Evolutionary conservation across 192 early-diverging fungal genomes (phyloP).

Genomic region (Podila minutissima): DNA sequence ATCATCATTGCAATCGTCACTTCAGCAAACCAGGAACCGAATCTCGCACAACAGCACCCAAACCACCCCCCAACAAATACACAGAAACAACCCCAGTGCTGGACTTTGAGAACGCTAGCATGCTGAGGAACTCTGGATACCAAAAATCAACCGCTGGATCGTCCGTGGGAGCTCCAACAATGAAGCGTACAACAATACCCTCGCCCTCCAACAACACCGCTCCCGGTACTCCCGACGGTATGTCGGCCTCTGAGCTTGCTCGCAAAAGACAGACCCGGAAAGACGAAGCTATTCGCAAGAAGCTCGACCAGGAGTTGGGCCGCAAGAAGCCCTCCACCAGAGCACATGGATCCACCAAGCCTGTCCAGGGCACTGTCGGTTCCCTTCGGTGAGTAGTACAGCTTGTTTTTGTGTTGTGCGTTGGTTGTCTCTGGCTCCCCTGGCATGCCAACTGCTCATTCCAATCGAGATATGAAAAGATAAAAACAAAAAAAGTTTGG

Average conservation of each 20-base stretch:
- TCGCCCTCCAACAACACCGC: slow-evolving; percentile 22
- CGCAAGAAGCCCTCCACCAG: slow-evolving; percentile 36
- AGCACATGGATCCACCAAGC: slow-evolving; percentile 45
- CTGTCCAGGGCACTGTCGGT: slow-evolving; percentile 61
- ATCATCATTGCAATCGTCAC: neutral
- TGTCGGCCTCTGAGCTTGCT: slow-evolving; percentile 41
- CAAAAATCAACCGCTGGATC: slow-evolving; percentile 38
- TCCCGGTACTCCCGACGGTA: slow-evolving; percentile 11
- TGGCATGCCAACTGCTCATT: neutral
- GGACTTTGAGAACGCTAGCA: neutral
- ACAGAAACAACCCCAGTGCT: neutral
- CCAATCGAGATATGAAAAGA: neutral
- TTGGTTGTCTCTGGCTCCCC: neutral
- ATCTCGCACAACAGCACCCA: neutral
- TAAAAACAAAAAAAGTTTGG: neutral
- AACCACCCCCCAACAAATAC: slow-evolving; percentile 5
- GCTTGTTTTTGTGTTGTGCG: neutral
- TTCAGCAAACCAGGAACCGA: neutral
- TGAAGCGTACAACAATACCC: slow-evolving; percentile 37
- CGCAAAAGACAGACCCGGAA: slow-evolving; percentile 57
- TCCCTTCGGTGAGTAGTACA: slow-evolving; percentile 41
- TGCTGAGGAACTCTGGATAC: slow-evolving; percentile 28
- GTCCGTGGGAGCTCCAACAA: slow-evolving; percentile 27
- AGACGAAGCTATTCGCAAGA: slow-evolving; percentile 77
- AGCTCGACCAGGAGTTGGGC: slow-evolving; percentile 75